Conservation (phyloP, 495 filamentous ascomycete genomes). For the Penicillium flavigenum region DNA sequence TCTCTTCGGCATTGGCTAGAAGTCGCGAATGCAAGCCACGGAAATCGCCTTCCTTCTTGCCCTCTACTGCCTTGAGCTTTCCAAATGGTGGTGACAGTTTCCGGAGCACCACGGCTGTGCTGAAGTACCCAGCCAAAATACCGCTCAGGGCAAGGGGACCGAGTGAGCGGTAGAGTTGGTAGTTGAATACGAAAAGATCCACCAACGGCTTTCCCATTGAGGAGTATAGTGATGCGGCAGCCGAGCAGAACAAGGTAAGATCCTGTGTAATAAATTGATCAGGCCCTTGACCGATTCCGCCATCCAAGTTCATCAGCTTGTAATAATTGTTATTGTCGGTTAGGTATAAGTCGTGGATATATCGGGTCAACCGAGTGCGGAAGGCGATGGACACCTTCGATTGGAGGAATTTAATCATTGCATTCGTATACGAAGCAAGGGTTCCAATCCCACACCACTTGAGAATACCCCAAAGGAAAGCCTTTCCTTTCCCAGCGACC, state of each 20-base stretch:
- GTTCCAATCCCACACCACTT: slow-evolving; percentile 76
- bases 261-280: slow-evolving; percentile 99
- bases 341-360: slow-evolving; percentile 96
- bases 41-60: slow-evolving; percentile 90
- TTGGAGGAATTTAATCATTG: slow-evolving; percentile 97
- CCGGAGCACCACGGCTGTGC: slow-evolving; percentile 84
- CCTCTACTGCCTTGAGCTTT: slow-evolving; percentile 93
- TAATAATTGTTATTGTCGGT: slow-evolving; percentile 95
- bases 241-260: slow-evolving; percentile 88
- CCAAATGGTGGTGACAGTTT: slow-evolving; percentile 92
- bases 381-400: slow-evolving; percentile 98
- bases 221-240: slow-evolving; percentile 91
- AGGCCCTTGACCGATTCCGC: slow-evolving; percentile 83
- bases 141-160: slow-evolving; percentile 85
- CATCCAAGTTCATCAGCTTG: slow-evolving; percentile 90
- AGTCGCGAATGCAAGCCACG: slow-evolving; percentile 83
- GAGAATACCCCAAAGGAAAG: slow-evolving; percentile 83
- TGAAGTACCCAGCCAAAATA: slow-evolving; percentile 85
- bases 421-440: slow-evolving; percentile 88
- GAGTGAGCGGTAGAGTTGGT: slow-evolving; percentile 88
- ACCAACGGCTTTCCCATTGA: slow-evolving; percentile 95
- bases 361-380: slow-evolving; percentile 90
- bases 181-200: slow-evolving; percentile 95
- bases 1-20: slow-evolving; percentile 95
- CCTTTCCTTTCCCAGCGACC: slow-evolving; percentile 85